These are phyloP conservation scores for Geotrichum ghanense DNA, from an alignment of 805 yeast species.

Conservation along the genomic window DNA sequence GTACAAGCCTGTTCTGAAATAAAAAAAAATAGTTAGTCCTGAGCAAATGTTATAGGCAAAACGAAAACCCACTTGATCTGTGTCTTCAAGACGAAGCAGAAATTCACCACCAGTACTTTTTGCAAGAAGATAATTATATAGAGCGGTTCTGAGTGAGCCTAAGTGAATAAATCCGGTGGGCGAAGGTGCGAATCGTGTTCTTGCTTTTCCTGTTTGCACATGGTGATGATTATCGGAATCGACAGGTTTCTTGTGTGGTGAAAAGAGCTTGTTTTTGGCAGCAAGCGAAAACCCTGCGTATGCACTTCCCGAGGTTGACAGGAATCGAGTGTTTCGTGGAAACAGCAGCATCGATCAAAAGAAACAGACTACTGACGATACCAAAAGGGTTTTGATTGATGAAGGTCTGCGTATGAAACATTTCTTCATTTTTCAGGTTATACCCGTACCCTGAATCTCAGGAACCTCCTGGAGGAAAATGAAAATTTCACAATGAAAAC, in stretches of 20 bases:
- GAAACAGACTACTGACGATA: too few species aligned
- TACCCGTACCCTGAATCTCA: too few species aligned
- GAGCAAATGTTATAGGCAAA: not conserved
- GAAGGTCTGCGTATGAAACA: too few species aligned
- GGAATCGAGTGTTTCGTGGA: too few species aligned
- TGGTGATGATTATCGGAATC: not conserved
- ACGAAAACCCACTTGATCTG: slow-evolving; percentile 45
- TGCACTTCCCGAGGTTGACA: not conserved
- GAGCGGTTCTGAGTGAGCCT: slow-evolving; percentile 88
- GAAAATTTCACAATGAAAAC: too few species aligned
- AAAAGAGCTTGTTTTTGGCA: not conserved
- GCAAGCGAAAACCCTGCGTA: not conserved
- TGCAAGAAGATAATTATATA: slow-evolving; percentile 80
- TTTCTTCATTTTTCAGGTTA: too few species aligned
- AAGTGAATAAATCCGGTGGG: slow-evolving; percentile 94
- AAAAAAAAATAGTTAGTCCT: not conserved
- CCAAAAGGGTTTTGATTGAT: too few species aligned
- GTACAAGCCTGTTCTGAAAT: slow-evolving; percentile 43
- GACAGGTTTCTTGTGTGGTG: not conserved
- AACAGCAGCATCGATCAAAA: too few species aligned
- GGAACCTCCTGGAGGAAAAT: too few species aligned
- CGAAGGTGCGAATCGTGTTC: slow-evolving; percentile 95
- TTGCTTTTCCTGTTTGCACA: slow-evolving; percentile 5
- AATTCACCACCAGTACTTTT: slow-evolving; percentile 71
- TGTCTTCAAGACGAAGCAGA: slow-evolving; percentile 77